phyloP scores from a whole-genome alignment of 2,329 filamentous ascomycete genomes.

The Alternaria alternata region DNA sequence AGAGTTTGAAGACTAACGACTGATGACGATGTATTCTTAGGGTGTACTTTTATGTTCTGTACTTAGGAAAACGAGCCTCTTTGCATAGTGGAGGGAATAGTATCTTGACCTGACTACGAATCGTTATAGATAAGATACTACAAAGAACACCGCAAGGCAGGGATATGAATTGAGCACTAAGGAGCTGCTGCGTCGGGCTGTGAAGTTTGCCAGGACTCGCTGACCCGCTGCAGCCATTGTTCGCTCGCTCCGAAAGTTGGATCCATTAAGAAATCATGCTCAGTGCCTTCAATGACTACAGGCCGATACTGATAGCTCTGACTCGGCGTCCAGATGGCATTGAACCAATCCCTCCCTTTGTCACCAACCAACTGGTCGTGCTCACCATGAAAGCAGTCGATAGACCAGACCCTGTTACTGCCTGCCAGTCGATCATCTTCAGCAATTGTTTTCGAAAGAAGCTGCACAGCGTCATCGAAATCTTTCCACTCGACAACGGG shows the following conservation, averaged over 20 bases:
- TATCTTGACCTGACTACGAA: no score
- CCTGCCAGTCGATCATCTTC: conserved; percentile 17
- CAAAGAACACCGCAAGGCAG: background rate
- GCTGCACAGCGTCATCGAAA: conserved; percentile 33
- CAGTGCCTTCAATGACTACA: conserved; percentile 27
- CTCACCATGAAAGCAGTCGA: conserved; percentile 42
- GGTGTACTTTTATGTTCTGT: no score
- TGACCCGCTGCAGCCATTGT: conserved; percentile 37
- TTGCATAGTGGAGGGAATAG: no score
- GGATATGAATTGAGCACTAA: background rate
- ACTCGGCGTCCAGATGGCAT: conserved; percentile 32
- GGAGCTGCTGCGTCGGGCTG: background rate
- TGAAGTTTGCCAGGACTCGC: conserved; percentile 23
- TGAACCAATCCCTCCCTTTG: conserved; percentile 39
- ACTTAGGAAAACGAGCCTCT: no score
- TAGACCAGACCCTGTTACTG: conserved; percentile 22
- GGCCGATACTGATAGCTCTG: conserved; percentile 29
- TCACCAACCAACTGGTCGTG: conserved; percentile 40
- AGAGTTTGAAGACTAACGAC: no score
- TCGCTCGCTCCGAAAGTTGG: conserved; percentile 35
- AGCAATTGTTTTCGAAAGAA: conserved; percentile 31
- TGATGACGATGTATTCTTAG: no score
- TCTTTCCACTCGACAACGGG: conserved; percentile 34
- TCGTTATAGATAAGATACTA: background rate
- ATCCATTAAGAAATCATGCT: conserved; percentile 41